Evolutionary conservation across 441 rosid genomes (phyloP).

Genomic region (Arabidopsis hybrid): DNA sequence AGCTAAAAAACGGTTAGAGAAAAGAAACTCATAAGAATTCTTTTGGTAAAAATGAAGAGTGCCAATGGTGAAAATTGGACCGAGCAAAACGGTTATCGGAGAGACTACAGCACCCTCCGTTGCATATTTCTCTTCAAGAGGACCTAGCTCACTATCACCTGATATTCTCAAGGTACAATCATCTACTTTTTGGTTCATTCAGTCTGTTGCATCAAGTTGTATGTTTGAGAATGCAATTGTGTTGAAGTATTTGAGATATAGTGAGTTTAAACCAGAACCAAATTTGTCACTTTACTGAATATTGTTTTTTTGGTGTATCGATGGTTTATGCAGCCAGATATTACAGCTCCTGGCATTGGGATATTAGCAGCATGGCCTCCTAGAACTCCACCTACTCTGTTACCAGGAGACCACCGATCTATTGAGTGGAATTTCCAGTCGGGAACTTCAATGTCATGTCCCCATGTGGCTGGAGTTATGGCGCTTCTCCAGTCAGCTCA

Average conservation of each 20-base stretch:
- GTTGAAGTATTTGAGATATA: constrained; percentile 1
- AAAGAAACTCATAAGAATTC: neutral
- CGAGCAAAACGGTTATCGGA: constrained; percentile 53
- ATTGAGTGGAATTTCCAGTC: constrained; percentile 65
- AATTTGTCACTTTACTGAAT: constrained; percentile 9
- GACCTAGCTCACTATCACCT: constrained; percentile 64
- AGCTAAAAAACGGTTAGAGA: neutral
- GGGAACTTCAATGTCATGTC: constrained; percentile 63
- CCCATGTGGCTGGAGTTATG: constrained; percentile 55
- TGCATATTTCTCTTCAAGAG: constrained; percentile 72
- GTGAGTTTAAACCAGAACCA: neutral
- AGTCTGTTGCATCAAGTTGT: neutral
- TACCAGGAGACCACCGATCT: constrained; percentile 41
- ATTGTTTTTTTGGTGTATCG: constrained; percentile 13
- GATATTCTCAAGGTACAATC: constrained; percentile 66
- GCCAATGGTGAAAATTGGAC: constrained; percentile 51
- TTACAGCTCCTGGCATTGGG: constrained; percentile 65
- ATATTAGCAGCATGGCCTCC: constrained; percentile 74
- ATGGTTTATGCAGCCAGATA: constrained; percentile 58
- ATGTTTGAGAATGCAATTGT: neutral
- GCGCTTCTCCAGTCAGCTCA: constrained; percentile 55
- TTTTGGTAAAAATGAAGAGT: constrained; percentile 45
- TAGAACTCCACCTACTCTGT: constrained; percentile 47
- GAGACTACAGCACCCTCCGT: constrained; percentile 62
- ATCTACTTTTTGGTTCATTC: neutral